Conservation (phyloP, 306 rosid species). For the Vigna mungo region DNA sequence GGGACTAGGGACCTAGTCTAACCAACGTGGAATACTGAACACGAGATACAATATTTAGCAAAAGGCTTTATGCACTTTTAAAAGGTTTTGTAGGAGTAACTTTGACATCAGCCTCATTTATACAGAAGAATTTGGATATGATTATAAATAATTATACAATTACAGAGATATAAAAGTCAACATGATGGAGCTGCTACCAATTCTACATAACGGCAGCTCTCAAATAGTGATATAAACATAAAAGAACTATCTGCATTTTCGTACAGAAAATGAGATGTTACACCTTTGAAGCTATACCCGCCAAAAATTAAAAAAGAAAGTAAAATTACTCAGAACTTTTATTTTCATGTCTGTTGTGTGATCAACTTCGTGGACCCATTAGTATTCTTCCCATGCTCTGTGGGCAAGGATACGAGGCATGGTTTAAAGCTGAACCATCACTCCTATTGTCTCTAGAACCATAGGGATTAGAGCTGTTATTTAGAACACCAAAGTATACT, state of each 20-base stretch:
- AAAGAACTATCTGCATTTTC: constrained; percentile 48
- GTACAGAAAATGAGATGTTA: constrained; percentile 51
- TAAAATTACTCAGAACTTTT: constrained; percentile 48
- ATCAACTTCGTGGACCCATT: constrained; percentile 77
- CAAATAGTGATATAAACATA: constrained; percentile 44
- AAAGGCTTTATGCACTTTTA: constrained; percentile 43
- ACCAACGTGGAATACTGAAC: neutral
- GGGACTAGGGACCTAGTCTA: constrained; percentile 14
- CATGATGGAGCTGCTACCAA: constrained; percentile 41
- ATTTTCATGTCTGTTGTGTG: constrained; percentile 38
- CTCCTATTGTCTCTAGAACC: constrained; percentile 78
- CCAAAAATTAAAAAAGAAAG: constrained; percentile 36
- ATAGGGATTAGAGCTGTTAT: constrained; percentile 58
- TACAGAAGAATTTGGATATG: constrained; percentile 57
- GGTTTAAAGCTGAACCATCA: constrained; percentile 65
- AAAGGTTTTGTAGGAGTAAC: constrained; percentile 47
- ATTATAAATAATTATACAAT: constrained; percentile 48
- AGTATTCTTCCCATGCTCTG: constrained; percentile 82
- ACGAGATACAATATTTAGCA: neutral
- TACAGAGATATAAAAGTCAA: constrained; percentile 59
- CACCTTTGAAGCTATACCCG: constrained; percentile 42
- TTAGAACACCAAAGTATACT: constrained; percentile 67
- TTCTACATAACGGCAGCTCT: constrained; percentile 52
- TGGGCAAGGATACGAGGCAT: constrained; percentile 73
- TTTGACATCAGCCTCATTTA: constrained; percentile 56